Percentiles rank a stretch among this genome's conserved stretches.
Conservation (phyloP, 139 green algal species). For the Haematococcus sp. region DNA sequence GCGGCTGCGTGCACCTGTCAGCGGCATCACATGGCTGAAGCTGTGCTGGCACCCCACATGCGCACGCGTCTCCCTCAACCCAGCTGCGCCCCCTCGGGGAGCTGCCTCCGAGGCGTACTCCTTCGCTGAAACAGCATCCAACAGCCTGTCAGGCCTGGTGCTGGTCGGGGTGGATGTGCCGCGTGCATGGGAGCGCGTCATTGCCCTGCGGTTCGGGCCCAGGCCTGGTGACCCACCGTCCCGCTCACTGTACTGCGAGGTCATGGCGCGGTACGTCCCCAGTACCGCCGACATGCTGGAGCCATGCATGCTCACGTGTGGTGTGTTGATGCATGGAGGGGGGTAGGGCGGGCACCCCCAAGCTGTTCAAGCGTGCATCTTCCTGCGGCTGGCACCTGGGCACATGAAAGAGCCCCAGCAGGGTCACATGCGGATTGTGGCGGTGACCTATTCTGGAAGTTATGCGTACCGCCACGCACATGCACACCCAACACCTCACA, state of each 20-base stretch:
- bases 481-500: too few species aligned
- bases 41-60: conserved; percentile 68
- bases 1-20: conserved; percentile 37
- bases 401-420: too few species aligned
- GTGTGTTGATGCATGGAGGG: conserved; percentile 60
- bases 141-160: conserved; percentile 56
- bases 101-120: conserved; percentile 43
- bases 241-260: conserved; percentile 62
- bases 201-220: conserved; percentile 59
- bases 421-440: too few species aligned
- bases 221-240: conserved; percentile 45
- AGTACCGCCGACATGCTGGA: background rate
- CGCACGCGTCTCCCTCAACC: background rate
- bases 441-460: too few species aligned
- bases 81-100: background rate
- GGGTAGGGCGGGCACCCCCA: conserved; percentile 1
- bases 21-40: conserved; percentile 62
- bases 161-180: conserved; percentile 57
- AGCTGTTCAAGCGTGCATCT: background rate
- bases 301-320: conserved; percentile 51
- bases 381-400: background rate
- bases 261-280: conserved; percentile 61
- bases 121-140: conserved; percentile 25
- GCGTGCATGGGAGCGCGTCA: conserved; percentile 70
- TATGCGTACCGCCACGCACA: too few species aligned